A percentile compares a stretch with the other conserved stretches of the same genome.
Conservation (phyloP, 208 protist species). For the Trypanosoma platydactyli region DNA sequence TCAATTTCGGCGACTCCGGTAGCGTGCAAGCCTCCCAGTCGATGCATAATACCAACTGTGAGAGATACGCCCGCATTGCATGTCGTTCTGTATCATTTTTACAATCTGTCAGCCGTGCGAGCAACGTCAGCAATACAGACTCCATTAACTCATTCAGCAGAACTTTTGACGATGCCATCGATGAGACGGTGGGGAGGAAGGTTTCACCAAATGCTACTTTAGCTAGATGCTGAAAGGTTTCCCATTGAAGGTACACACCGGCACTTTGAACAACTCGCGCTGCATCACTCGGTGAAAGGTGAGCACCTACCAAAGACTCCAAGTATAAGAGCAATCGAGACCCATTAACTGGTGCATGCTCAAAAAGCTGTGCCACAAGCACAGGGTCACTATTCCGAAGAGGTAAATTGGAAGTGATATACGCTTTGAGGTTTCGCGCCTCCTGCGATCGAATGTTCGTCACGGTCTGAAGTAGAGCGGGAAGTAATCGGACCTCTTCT, state of each 20-base stretch:
- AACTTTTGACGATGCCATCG: slow-evolving; percentile 2
- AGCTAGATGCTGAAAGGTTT: slow-evolving; percentile 5
- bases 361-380: slow-evolving; percentile 23
- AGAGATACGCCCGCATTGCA: slow-evolving; percentile 4
- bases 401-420: slow-evolving; percentile 10
- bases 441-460: slow-evolving; percentile 20
- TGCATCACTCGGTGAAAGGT: slow-evolving; percentile 13
- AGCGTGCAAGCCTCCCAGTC: slow-evolving; percentile 9
- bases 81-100: background rate
- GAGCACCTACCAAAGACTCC: background rate
- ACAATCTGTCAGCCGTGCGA: slow-evolving; percentile 5
- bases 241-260: slow-evolving; percentile 18
- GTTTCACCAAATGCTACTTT: background rate
- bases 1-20: background rate
- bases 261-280: slow-evolving; percentile 9
- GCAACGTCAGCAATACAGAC: slow-evolving; percentile 11
- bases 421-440: background rate
- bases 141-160: slow-evolving; percentile 15
- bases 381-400: slow-evolving; percentile 15
- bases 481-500: slow-evolving; percentile 26
- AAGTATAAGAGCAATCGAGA: slow-evolving; percentile 7
- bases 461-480: slow-evolving; percentile 22
- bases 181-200: background rate
- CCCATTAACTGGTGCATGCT: background rate
- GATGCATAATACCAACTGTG: slow-evolving; percentile 2